Conservation (phyloP, 2,329 filamentous ascomycete genomes). For the Claviceps monticola region DNA sequence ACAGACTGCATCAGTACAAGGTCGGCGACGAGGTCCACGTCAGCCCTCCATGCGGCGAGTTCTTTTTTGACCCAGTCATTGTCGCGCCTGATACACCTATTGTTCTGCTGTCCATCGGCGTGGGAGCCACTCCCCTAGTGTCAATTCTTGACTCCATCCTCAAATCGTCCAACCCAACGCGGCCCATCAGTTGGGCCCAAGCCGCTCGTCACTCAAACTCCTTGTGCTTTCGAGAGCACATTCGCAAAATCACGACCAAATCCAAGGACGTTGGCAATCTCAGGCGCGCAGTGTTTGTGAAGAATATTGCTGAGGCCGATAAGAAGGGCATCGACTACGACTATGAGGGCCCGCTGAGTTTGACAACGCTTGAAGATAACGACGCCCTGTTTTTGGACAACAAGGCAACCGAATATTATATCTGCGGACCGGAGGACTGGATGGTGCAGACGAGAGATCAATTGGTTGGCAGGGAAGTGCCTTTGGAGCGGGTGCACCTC, state of each 20-base stretch:
- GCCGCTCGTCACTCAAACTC: conserved; percentile 35
- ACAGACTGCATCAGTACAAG: conserved; percentile 34
- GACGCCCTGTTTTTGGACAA: conserved; percentile 38
- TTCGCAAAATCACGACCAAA: conserved; percentile 23
- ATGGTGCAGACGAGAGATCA: conserved; percentile 44
- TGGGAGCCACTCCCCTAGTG: conserved; percentile 53
- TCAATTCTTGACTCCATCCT: conserved; percentile 47
- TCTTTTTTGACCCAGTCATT: conserved; percentile 40
- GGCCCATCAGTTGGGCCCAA: conserved; percentile 51
- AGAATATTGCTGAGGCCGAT: conserved; percentile 27
- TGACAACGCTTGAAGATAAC: conserved; percentile 36
- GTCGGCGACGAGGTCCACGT: conserved; percentile 41
- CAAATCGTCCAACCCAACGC: conserved; percentile 13
- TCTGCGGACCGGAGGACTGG: conserved; percentile 55
- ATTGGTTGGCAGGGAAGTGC: conserved; percentile 39
- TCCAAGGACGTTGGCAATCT: conserved; percentile 12
- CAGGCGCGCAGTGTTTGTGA: conserved; percentile 37
- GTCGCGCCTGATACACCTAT: conserved; percentile 35
- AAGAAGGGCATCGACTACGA: conserved; percentile 40
- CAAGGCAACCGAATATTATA: conserved; percentile 44
- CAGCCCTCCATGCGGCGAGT: conserved; percentile 44
- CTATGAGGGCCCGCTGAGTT: conserved; percentile 38
- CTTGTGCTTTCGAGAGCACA: conserved; percentile 40
- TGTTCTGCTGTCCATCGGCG: conserved; percentile 53
- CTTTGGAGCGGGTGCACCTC: conserved; percentile 40